Evolutionary conservation across 768 basidiomycete species (phyloP), one percentile per base, ranked within the genome.

Genomic region (Lyophyllum decastes): DNA sequence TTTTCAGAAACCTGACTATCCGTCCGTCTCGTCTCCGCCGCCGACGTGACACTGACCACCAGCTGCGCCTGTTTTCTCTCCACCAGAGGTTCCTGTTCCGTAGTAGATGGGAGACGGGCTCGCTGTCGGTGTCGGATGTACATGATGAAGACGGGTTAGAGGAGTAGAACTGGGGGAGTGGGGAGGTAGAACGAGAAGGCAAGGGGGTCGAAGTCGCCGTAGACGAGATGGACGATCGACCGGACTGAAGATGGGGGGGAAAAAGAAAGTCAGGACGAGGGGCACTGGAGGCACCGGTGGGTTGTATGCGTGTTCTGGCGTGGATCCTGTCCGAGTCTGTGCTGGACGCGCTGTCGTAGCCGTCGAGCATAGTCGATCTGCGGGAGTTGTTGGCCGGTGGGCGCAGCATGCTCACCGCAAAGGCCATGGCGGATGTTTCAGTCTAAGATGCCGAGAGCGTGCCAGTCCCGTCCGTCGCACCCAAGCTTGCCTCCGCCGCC

Each of bases 161-260:
- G 35, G 81, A 70, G 65, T 80, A 78, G 62, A 83, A 82, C 51
- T 80, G 78, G 35, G 84, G 82, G 11, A 81, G 71, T 7, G 88
- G 89, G 0, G 89, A 89, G 14, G 77, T 64, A 12, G 83, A 75
- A 49, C 87, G 84, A 9, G 89, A 88, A n/a, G 81, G 82, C 14
- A 82, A 59, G n/a, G 88, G 84, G 0, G 86, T 81, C 14, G 78
- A 73, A 30, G 74, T 63, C 19, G 78, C 70, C 26, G 78, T 78
- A 2, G 79, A 78, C 17, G 73, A 74, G 53, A 69, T 60, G 54
- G 77, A 79, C 55, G 72, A 73, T 57, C 66, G 76, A 47, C 68
- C 74, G 51, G 75, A 78, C 60, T 66, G 76, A 58, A 66, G 61
- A 17, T 59, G 57, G 17, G 75, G 72, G 14, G 74, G 74, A 55